Base-by-base conservation (phyloP, 768 basidiomycete genomes). In the Boletus edulis region DNA sequence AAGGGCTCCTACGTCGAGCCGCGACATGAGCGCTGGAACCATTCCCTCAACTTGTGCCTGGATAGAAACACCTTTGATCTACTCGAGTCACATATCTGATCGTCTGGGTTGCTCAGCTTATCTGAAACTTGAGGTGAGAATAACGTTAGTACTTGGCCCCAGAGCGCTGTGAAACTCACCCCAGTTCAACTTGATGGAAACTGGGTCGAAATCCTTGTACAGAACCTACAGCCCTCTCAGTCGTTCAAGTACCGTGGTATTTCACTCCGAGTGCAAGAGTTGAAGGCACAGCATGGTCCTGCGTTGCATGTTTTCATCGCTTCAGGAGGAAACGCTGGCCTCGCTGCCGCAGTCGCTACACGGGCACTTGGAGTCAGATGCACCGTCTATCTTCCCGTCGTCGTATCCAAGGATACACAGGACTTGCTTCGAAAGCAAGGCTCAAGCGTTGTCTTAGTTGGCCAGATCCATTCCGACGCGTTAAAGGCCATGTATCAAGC, bases 211-310 rank as follows among this genome's bases (percentile, higher is more conserved):
- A 51, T 49, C 17, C 27, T n/a, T 18, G 20, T 15, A 61, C 65
- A 90, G 89, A 87, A 81, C 57, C 73, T 91, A 2, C 89, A 91
- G 53, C 85, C 84, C 0, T 80, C 82, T 0, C 78, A 86, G 57
- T 90, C 89, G 3, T 91, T 88, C 81, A 91, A 92, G 65, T 85
- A 80, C 62, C 78, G 89, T 20, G 87, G 87, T 6, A 76, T 90
- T 34, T 85, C 86, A 18, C 75, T 78, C 55, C 85, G 87, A 59
- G 75, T 81, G 3, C 78, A 81, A 60, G 73, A 76, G 31, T 80
- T 79, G 18, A 76, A 77, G 50, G 72, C 76, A 54, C 70, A 65
- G 18, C 75, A 80, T 49, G 89, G 89, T 0, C 65, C 76, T 13
- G 64, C 67, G 29, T 74, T 84, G 6, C 89, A 89, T 66, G 72